Evolutionary conservation across 257 asterid genomes (phyloP), one percentile per base, ranked within the genome.

Genomic region (Lycium ferocissimum): DNA sequence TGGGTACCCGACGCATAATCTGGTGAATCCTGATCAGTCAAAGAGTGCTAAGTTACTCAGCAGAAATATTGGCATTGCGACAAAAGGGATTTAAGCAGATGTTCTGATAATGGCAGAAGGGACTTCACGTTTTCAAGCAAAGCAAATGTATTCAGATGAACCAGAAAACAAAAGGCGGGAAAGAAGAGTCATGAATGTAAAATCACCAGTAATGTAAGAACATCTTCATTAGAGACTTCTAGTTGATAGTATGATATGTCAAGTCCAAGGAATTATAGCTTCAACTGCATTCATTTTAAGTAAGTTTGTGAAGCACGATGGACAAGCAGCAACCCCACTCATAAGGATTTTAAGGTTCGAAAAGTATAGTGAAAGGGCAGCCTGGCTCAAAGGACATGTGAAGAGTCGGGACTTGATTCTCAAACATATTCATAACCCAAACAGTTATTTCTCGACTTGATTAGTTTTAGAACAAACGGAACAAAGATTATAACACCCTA

Each of bases 1-100:
- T 97, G 98, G 4, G 97, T 91, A 83, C 99, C 99, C 20, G 98
- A 97, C 78, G 98, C 98, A 90, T 90, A 97, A 86, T 95, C 96
- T 62, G 95, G 94, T 79, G 75, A 87, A 85, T 95, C 99, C 99
- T 97, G 88, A 84, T 84, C 72, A 90, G 63, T 79, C 35, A 85
- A 76, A 79, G 73, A 86, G 47, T 57, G 86, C 85, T 47, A 84
- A 76, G 53, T 75, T 84, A 51, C 85, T 73, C 49, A 73, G 53
- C 57, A 70, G 67, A 83, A 12, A 58, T 56, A 53, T 78, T 22
- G 2, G 58, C 22, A 47, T 78, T 14, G 26, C 4, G 3, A 53
- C 9, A 54, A 78, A 0, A 72, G 59, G 80, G 45, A 53, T 53
- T 26, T 45, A 53, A 53, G 49, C 43, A 78, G 49, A 40, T 14